Evolutionary conservation across 2,329 filamentous ascomycete species (phyloP).

Genomic region (Apiospora aurea): DNA sequence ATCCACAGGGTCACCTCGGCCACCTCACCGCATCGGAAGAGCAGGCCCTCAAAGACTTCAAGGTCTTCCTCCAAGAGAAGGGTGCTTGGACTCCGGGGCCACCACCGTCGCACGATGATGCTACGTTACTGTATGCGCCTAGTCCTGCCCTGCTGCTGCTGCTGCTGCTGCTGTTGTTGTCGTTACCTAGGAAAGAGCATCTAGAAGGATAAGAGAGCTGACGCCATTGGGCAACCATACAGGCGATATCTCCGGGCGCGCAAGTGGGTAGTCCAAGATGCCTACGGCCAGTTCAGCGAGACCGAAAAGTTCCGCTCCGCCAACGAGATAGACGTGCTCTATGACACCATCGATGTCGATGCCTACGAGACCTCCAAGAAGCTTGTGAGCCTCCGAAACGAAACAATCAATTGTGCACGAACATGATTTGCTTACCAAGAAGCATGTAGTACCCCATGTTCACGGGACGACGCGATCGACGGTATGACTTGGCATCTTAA

Average conservation of each 20-base stretch:
- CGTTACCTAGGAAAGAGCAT: neutral
- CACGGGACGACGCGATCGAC: constrained; percentile 86
- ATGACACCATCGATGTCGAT: constrained; percentile 84
- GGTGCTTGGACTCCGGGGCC: constrained; percentile 67
- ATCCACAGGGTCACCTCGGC: constrained; percentile 80
- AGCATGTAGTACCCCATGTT: constrained; percentile 87
- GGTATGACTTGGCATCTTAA: constrained; percentile 36
- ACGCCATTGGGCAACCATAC: constrained; percentile 24
- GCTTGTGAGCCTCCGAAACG: constrained; percentile 60
- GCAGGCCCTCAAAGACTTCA: constrained; percentile 74
- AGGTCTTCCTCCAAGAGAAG: constrained; percentile 68
- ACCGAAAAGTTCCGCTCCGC: constrained; percentile 87
- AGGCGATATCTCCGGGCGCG: constrained; percentile 88
- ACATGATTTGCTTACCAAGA: neutral
- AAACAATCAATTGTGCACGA: neutral
- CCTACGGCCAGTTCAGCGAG: constrained; percentile 83
- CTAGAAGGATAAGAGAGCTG: neutral
- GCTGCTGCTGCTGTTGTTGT: neutral
- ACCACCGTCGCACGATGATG: constrained; percentile 73
- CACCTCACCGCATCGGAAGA: constrained; percentile 76
- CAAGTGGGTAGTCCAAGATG: constrained; percentile 79
- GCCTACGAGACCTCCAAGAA: constrained; percentile 82
- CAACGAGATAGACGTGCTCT: constrained; percentile 80
- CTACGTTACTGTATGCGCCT: constrained; percentile 70
- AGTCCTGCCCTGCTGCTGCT: neutral